Base-by-base conservation (phyloP, 257 asterid genomes). In the Scutellaria barbata region DNA sequence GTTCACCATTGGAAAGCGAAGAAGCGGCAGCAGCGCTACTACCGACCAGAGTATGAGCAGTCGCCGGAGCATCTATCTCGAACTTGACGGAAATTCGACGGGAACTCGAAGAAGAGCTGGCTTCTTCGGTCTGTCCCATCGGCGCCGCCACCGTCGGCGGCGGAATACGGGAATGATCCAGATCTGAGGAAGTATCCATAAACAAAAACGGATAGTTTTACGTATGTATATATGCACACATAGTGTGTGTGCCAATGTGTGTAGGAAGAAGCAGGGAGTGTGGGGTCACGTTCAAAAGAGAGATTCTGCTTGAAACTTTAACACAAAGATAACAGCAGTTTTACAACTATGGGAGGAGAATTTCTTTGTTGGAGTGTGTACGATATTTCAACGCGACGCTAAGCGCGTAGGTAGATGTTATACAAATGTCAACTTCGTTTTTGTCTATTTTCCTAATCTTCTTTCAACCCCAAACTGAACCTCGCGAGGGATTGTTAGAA, bases 81-180 rank as follows among this genome's bases (percentile, higher is more conserved):
- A 71, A 51, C 70, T 76, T 79, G 60, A 80, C 72, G 45, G 90
- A 77, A 63, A 75, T 83, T 74, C 86, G 92, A 47, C 60, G 56
- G 39, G 96, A 82, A 75, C 84, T 83, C 56, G 83, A 73, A 10
- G 85, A 76, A 59, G 83, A 74, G 72, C 51, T 76, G 9, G 71
- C 20, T 42, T 59, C 70, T 64, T 5, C 71, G 60, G 72, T 79
- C 17, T 79, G 86, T 41, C 65, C 37, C 78, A 76, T 81, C 52
- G 25, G 67, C 90, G 85, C 77, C 81, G 35, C 35, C 74, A 37
- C 77, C 77, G 78, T 68, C 76, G 69, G 81, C 82, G 78, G 80
- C 64, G 67, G 47, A 57, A 62, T 67, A 55, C 74, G 79, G 50
- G 22, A 57, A 50, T 25, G 76, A 79, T 82, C 81, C 88, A 83